Percentiles rank a stretch among this genome's conserved stretches.
Evolutionary conservation across 192 early-diverging fungal genomes (phyloP).

Genomic region (Geranomyces variabilis): DNA sequence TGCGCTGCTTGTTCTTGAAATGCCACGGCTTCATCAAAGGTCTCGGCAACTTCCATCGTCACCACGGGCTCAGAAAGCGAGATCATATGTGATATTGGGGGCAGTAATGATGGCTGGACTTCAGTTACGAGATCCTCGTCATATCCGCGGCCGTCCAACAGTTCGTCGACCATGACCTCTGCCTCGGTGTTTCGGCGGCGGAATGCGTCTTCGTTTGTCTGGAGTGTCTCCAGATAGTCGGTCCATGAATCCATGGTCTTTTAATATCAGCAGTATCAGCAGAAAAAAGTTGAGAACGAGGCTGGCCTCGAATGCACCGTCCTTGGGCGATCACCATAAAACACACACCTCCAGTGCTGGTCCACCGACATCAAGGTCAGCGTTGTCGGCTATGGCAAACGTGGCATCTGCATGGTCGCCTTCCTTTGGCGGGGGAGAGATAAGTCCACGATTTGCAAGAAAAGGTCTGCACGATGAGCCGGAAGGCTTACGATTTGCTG

Average conservation of each 20-base stretch:
- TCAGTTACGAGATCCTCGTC: background rate
- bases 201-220: conserved; percentile 1
- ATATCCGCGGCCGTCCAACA: background rate
- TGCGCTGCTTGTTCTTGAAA: background rate
- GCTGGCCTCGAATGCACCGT: background rate
- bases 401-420: too few relatives aligned
- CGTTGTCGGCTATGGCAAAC: too few relatives aligned
- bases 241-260: conserved; percentile 27
- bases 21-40: background rate
- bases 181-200: background rate
- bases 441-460: too few relatives aligned
- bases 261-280: background rate
- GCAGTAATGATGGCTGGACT: too few relatives aligned
- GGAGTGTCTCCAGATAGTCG: conserved; percentile 18
- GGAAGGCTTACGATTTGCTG: too few relatives aligned
- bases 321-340: background rate
- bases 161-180: background rate
- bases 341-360: background rate
- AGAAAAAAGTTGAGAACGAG: too few relatives aligned
- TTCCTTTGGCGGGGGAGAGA: too few relatives aligned
- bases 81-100: too few relatives aligned
- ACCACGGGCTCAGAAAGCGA: too few relatives aligned
- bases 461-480: too few relatives aligned
- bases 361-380: conserved; percentile 3
- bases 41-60: background rate